These are phyloP conservation scores for Candida ortonii DNA, from an alignment of 805 yeast species.

Conservation along the genomic window DNA sequence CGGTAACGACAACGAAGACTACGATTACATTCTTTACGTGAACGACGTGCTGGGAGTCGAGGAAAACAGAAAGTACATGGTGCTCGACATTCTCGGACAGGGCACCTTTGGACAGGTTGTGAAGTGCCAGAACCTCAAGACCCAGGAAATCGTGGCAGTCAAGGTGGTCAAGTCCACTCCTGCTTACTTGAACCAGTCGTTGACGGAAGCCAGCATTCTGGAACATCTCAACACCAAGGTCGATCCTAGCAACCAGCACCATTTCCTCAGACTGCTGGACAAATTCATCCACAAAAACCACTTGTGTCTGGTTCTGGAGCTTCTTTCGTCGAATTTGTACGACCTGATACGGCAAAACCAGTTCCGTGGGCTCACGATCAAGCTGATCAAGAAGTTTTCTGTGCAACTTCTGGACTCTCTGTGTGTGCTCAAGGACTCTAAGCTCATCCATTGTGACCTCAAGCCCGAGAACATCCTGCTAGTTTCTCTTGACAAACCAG, in stretches of 20 bases:
- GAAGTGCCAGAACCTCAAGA: conserved; percentile 73
- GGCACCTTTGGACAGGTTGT: conserved; percentile 99
- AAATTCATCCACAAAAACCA: conserved; percentile 91
- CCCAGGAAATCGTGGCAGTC: conserved; percentile 88
- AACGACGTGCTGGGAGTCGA: conserved; percentile 88
- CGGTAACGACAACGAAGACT: conserved; percentile 84
- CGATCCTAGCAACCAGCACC: conserved; percentile 69
- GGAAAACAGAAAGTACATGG: conserved; percentile 82
- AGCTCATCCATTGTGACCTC: conserved; percentile 91
- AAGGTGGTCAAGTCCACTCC: conserved; percentile 92
- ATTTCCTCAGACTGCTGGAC: conserved; percentile 76
- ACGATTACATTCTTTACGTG: conserved; percentile 89
- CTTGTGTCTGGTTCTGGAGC: conserved; percentile 87
- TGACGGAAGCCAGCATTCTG: conserved; percentile 83
- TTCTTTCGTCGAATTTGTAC: conserved; percentile 81
- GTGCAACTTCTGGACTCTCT: conserved; percentile 80
- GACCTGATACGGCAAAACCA: conserved; percentile 91
- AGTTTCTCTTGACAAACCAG: conserved; percentile 76
- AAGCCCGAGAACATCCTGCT: conserved; percentile 93
- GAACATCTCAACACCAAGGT: conserved; percentile 74
- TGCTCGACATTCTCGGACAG: conserved; percentile 86
- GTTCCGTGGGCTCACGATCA: conserved; percentile 83
- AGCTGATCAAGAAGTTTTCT: conserved; percentile 73
- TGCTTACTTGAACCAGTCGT: conserved; percentile 85
- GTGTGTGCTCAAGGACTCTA: conserved; percentile 73